Conservation (phyloP, 2,329 filamentous ascomycete genomes). For the Amylocarpus encephaloides region DNA sequence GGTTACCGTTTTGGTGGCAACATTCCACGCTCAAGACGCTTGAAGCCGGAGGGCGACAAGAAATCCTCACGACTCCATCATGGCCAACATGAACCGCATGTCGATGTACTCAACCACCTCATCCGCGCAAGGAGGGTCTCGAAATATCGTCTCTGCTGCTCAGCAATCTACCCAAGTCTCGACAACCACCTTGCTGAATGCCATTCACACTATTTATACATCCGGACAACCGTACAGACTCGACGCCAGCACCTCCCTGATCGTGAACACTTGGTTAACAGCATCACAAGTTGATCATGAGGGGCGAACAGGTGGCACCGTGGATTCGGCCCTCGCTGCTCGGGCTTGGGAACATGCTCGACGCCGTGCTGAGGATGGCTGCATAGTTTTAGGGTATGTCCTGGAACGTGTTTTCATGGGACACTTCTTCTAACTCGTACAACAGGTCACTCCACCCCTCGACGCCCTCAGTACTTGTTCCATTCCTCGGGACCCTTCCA, state of each 20-base stretch:
- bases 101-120: conserved; percentile 66
- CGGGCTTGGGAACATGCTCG: conserved; percentile 96
- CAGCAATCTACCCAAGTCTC: conserved; percentile 76
- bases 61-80: conserved; percentile 15
- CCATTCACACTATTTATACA: conserved; percentile 82
- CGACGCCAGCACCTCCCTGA: conserved; percentile 83
- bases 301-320: conserved; percentile 65
- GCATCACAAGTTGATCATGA: conserved; percentile 64
- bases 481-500: conserved; percentile 76
- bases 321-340: conserved; percentile 71
- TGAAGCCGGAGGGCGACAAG: conserved; percentile 12
- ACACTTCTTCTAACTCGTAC: conserved; percentile 5
- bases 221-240: conserved; percentile 76
- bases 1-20: background rate
- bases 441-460: conserved; percentile 80
- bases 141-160: conserved; percentile 48
- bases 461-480: conserved; percentile 73
- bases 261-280: conserved; percentile 93
- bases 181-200: conserved; percentile 86
- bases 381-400: conserved; percentile 77
- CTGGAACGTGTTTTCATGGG: background rate
- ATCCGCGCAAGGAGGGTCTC: conserved; percentile 46
- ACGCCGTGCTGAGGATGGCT: conserved; percentile 89
- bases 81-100: conserved; percentile 31
- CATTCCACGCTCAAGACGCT: conserved; percentile 14